Base-by-base conservation (phyloP, 306 rosid species). In the Clitoria ternatea region DNA sequence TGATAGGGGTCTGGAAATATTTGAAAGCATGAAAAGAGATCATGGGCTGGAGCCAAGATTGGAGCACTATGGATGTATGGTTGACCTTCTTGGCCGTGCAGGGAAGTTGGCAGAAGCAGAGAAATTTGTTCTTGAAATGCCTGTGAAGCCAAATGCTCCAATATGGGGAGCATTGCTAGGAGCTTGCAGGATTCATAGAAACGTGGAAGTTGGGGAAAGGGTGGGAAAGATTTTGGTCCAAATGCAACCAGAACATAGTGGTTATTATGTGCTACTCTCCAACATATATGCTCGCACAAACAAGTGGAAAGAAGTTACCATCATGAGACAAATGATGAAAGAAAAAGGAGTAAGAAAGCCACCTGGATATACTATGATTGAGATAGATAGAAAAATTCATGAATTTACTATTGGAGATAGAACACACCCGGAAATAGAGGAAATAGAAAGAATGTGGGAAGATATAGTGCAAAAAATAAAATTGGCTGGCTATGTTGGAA, bases 1-100 rank as follows among this genome's bases (percentile, higher is more conserved):
- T 7, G 79, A 75, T 15, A 75, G 37, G 60, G 83, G 79, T 33
- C 6, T 43, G 36, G 66, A 79, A 29, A 75, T 82, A 50, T 82
- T 79, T 24, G 73, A 66, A 37, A 79, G 65, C 72, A 82, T 82
- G 81, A 70, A 70, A 75, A 5, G 63, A 29, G 79, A 74, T 44
- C 72, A 82, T 24, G 54, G 76, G 24, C 32, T 78, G 3, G 81
- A 70, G 45, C 79, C 79, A 32, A 75, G 86, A 68, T 70, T 82
- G 79, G 86, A 82, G 74, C 83, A 82, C 18, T 82, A 79, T 66
- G 83, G 86, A 57, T 82, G 83, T 14, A 27, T 75, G 81, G 86
- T 82, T 70, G 86, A 82, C 24, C 83, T 78, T 24, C 86, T 82
- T 12, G 83, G 83, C 3, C 70, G 81, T 9, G 81, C 83, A 36